Conservation (phyloP, 2,329 filamentous ascomycete species). For the Neocatenulostroma microsporum region DNA sequence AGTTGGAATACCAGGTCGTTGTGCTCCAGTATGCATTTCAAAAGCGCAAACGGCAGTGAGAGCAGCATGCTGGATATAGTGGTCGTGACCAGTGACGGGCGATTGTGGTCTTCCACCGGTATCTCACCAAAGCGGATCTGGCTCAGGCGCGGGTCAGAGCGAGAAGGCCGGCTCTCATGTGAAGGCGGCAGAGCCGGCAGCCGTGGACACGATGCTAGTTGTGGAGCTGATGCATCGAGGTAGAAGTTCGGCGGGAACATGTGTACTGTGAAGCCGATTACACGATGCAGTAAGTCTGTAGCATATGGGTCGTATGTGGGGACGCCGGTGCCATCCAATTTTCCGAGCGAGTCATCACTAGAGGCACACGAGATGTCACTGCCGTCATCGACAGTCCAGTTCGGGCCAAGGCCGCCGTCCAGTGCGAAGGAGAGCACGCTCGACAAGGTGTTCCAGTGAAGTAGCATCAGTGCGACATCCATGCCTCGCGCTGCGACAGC, state of each 20-base stretch:
- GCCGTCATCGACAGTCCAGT: conserved; percentile 29
- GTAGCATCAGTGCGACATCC: conserved; percentile 49
- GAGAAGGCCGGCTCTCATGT: conserved; percentile 28
- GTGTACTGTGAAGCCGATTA: conserved; percentile 53
- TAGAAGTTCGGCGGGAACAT: conserved; percentile 55
- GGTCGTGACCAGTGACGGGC: conserved; percentile 34
- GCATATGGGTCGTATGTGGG: conserved; percentile 48
- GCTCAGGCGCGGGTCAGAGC: conserved; percentile 48
- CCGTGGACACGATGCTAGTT: conserved; percentile 41
- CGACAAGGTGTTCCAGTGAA: conserved; percentile 58
- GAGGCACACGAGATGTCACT: conserved; percentile 33
- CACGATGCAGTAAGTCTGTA: conserved; percentile 47
- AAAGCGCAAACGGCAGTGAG: conserved; percentile 59
- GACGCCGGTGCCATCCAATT: conserved; percentile 14
- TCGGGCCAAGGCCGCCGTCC: conserved; percentile 35
- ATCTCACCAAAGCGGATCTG: conserved; percentile 67
- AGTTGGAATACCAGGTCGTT: conserved; percentile 44
- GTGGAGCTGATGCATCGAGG: conserved; percentile 46
- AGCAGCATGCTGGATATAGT: conserved; percentile 59
- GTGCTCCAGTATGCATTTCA: conserved; percentile 60
- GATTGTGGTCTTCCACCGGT: conserved; percentile 35
- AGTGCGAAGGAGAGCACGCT: conserved; percentile 54
- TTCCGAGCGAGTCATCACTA: conserved; percentile 22
- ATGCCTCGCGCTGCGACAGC: conserved; percentile 51
- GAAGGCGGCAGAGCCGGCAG: conserved; percentile 29